Base-by-base conservation (phyloP, 768 basidiomycete genomes). In the Mycena chlorophos region DNA sequence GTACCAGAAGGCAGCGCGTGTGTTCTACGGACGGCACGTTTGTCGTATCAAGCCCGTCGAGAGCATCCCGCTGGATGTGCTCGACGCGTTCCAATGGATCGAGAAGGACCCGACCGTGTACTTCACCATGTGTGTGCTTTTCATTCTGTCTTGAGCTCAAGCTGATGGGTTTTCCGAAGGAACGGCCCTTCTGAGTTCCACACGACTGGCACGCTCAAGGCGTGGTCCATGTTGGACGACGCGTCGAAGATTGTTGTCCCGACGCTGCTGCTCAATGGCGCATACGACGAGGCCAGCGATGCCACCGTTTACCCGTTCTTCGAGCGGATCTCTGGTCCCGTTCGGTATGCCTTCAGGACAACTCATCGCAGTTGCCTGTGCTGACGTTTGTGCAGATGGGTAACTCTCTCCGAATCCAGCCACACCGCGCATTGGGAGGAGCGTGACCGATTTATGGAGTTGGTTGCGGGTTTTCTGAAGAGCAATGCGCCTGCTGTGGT, bases 191-290 rank as follows among this genome's bases (percentile, higher is more conserved):
- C 31, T 13, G 70, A 70, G 23, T 74, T 77, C 58, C 76, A 77
- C 60, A 64, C 65, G 29, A 70, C 74, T 19, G 68, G 71, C 0
- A 66, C 75, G 0, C 54, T 83, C 38, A 76, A 76, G 61, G 60
- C 69, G 2, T 85, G 82, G 82, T 66, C 71, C 13, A 74, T 81
- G 48, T 63, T 80, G 14, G 73, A 77, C 37, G 68, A 74, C 16
- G 48, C 48, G 30, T 61, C 67, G 59, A 69, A 66, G 51, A 69
- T 74, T 50, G 61, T 52, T 20, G 68, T 60, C 8, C 65, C 73
- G 3, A 75, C 71, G 1, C 57, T 74, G 6, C 62, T 74, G 28
- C 39, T 71, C 37, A 76, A 75, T 25, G 74, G 75, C n/a, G 67
- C 63, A 16, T 69, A 69, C 19, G 75, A 75, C 38, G 64, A 69